These are phyloP conservation scores for Pythium biforme DNA, from an alignment of 352 stramenopile species.

Conservation along the genomic window DNA sequence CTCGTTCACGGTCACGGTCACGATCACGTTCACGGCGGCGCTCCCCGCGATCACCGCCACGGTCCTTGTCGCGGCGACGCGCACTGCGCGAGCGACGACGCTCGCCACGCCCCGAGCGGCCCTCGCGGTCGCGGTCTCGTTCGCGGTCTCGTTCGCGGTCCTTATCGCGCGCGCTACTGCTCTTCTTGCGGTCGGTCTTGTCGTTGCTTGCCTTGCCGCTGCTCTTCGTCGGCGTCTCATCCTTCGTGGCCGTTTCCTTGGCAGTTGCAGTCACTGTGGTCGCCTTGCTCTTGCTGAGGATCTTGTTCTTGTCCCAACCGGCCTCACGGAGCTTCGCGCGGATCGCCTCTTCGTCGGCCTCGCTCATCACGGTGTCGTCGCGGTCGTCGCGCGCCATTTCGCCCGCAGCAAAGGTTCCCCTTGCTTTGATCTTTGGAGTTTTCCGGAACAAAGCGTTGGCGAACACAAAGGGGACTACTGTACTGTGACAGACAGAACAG, in stretches of 20 bases:
- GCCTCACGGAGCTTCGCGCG: slow-evolving; percentile 69
- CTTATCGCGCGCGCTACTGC: slow-evolving; percentile 19
- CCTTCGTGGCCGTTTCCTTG: slow-evolving; percentile 2
- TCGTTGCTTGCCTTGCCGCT: background rate
- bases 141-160: slow-evolving; percentile 17
- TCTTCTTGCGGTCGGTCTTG: slow-evolving; percentile 21
- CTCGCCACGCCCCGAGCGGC: slow-evolving; percentile 14
- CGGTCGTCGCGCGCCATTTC: slow-evolving; percentile 11
- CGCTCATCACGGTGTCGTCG: slow-evolving; percentile 24
- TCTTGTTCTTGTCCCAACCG: slow-evolving; percentile 62
- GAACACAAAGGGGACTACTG: background rate
- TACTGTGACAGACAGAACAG: slow-evolving; percentile 12
- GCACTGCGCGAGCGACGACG: slow-evolving; percentile 31
- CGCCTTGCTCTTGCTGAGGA: slow-evolving; percentile 21
- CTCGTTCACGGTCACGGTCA: slow-evolving; percentile 32
- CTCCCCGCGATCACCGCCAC: slow-evolving; percentile 13
- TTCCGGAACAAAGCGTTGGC: background rate
- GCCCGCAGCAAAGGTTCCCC: no score
- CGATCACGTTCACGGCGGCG: slow-evolving; percentile 34
- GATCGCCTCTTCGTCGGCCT: slow-evolving; percentile 64
- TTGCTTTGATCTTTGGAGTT: slow-evolving; percentile 2
- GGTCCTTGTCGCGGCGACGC: slow-evolving; percentile 21
- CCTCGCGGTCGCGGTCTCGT: slow-evolving; percentile 12
- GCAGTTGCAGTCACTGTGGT: background rate
- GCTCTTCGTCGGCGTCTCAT: background rate